A percentile compares a stretch with the other conserved stretches of the same genome.
Conservation (phyloP, 352 stramenopile genomes). For the Pythium chondricola region DNA sequence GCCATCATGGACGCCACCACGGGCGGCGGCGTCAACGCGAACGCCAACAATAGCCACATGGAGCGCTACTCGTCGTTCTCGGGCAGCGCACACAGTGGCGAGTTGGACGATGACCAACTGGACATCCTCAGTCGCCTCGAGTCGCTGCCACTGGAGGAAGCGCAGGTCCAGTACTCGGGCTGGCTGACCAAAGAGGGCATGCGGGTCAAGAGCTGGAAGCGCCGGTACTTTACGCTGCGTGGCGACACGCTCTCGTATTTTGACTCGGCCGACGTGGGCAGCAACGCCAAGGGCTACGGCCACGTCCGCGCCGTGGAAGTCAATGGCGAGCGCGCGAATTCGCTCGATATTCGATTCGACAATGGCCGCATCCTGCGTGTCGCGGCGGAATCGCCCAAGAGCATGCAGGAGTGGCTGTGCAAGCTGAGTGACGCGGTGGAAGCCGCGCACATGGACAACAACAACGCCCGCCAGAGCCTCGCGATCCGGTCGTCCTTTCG, state of each 20-base stretch:
- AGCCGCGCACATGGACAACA: slow-evolving; percentile 41
- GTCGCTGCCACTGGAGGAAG: slow-evolving; percentile 43
- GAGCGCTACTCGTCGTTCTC: slow-evolving; percentile 47
- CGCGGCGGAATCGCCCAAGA: slow-evolving; percentile 41
- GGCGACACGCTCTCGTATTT: slow-evolving; percentile 81
- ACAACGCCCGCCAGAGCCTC: slow-evolving; percentile 53
- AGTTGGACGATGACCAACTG: slow-evolving; percentile 44
- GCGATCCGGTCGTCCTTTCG: slow-evolving; percentile 35
- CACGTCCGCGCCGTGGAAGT: slow-evolving; percentile 73
- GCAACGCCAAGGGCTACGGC: slow-evolving; percentile 72
- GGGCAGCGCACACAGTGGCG: slow-evolving; percentile 22
- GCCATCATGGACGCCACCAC: slow-evolving; percentile 68
- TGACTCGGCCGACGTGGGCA: slow-evolving; percentile 66
- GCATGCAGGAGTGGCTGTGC: slow-evolving; percentile 74
- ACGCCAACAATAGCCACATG: slow-evolving; percentile 8
- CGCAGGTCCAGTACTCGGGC: slow-evolving; percentile 60
- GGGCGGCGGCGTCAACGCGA: slow-evolving; percentile 1
- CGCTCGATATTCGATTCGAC: slow-evolving; percentile 74
- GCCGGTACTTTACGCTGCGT: slow-evolving; percentile 70
- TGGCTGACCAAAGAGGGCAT: slow-evolving; percentile 79
- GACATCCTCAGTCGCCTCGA: slow-evolving; percentile 51
- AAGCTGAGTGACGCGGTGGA: slow-evolving; percentile 71
- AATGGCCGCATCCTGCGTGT: slow-evolving; percentile 71
- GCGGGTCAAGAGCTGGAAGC: slow-evolving; percentile 78
- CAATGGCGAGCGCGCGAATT: slow-evolving; percentile 44